A percentile compares a stretch with the other conserved stretches of the same genome.
Conservation (phyloP, 176 grass and related monocot genomes). For the Carex littledalei region DNA sequence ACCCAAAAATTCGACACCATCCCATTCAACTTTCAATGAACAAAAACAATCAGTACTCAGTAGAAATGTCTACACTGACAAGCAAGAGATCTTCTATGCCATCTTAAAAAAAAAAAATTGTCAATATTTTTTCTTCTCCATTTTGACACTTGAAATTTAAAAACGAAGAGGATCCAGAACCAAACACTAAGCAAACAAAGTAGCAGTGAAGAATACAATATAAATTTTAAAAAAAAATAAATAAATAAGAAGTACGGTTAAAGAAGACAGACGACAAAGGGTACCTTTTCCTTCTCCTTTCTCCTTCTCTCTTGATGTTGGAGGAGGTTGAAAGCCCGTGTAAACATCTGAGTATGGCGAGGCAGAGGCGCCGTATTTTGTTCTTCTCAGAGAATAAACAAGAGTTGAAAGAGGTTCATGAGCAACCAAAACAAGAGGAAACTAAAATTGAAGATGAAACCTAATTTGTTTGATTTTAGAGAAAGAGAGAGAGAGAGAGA, state of each 20-base stretch:
- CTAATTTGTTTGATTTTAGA: constrained; percentile 4
- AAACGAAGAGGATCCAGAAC: not conserved
- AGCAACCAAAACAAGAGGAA: not conserved
- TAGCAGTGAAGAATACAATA: not conserved
- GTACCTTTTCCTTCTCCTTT: constrained; percentile 21
- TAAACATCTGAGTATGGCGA: not conserved
- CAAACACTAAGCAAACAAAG: not conserved
- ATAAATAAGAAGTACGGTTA: not conserved
- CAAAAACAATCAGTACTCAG: not conserved
- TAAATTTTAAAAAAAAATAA: not conserved
- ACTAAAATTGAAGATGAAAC: not conserved
- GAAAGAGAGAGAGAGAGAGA: constrained; percentile 13
- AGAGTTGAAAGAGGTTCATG: not conserved
- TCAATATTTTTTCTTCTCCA: no score
- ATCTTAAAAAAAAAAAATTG: not conserved
- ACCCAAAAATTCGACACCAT: not conserved
- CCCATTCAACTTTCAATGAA: not conserved
- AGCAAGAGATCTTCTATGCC: not conserved
- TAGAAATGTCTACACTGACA: not conserved
- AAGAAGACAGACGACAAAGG: not conserved
- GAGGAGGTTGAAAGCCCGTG: constrained; percentile 16
- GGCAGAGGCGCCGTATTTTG: not conserved
- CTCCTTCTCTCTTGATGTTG: not conserved
- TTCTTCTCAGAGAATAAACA: not conserved
- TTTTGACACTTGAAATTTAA: no score